Conservation (phyloP, 2,329 filamentous ascomycete genomes). For the Stenocarpella maydis region DNA sequence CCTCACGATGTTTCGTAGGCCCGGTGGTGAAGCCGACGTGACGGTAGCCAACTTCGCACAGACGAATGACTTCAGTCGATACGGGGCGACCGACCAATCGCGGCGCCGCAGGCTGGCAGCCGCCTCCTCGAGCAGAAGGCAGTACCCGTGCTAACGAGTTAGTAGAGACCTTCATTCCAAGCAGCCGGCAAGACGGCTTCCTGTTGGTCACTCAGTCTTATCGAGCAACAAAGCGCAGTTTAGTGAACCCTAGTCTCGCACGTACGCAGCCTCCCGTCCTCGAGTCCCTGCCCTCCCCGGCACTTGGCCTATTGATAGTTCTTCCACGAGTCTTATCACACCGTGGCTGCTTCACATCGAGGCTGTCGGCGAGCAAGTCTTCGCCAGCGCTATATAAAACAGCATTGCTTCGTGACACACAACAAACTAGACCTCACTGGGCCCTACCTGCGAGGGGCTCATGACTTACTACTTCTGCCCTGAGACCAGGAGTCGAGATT, state of each 20-base stretch:
- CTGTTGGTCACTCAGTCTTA: background rate
- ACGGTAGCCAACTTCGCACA: conserved; percentile 18
- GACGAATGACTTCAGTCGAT: conserved; percentile 19
- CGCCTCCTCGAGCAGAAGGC: conserved; percentile 9
- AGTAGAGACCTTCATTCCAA: conserved; percentile 1
- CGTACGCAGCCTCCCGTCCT: background rate
- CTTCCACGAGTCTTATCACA: conserved; percentile 15
- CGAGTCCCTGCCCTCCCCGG: background rate
- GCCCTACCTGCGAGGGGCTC: conserved; percentile 7
- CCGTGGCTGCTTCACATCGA: conserved; percentile 6
- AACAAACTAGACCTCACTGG: background rate
- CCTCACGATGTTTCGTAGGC: conserved; percentile 19
- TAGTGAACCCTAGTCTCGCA: conserved; percentile 22
- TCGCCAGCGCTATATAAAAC: background rate
- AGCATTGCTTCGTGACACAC: background rate
- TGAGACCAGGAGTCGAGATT: background rate
- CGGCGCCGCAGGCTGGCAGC: conserved; percentile 4
- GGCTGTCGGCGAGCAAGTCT: conserved; percentile 1
- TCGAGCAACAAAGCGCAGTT: conserved; percentile 15
- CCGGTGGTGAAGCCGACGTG: conserved; percentile 14
- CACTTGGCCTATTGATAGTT: background rate
- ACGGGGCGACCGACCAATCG: conserved; percentile 14
- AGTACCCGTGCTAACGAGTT: conserved; percentile 6
- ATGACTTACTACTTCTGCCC: background rate
- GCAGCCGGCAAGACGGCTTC: background rate